These are phyloP conservation scores for Dryas octopetala DNA, from an alignment of 306 rosid species.

Conservation along the genomic window DNA sequence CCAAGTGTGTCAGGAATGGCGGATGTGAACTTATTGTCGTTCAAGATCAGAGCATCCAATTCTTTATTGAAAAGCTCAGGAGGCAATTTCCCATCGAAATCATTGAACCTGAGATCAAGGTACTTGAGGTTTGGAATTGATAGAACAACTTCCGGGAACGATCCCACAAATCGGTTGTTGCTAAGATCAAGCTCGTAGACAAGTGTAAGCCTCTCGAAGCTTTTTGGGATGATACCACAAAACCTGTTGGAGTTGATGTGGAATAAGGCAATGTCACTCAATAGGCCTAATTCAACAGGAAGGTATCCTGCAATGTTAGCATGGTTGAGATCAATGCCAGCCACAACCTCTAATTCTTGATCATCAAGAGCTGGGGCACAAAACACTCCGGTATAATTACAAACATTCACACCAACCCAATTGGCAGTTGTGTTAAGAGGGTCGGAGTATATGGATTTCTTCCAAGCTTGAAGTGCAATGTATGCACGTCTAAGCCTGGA, in stretches of 20 bases:
- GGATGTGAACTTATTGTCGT: conserved; percentile 57
- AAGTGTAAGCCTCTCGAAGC: conserved; percentile 23
- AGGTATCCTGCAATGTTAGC: conserved; percentile 40
- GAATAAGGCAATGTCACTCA: conserved; percentile 29
- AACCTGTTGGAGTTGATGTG: conserved; percentile 37
- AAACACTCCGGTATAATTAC: conserved; percentile 30
- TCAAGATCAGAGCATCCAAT: conserved; percentile 58
- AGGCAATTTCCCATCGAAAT: conserved; percentile 32
- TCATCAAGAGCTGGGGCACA: conserved; percentile 30
- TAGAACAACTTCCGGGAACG: conserved; percentile 24
- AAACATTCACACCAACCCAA: conserved; percentile 31
- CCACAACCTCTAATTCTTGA: conserved; percentile 22
- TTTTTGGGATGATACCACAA: conserved; percentile 28
- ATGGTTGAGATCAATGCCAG: conserved; percentile 28
- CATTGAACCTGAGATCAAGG: conserved; percentile 32
- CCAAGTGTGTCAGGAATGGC: conserved; percentile 57
- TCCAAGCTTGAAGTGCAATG: conserved; percentile 42
- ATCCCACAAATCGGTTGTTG: conserved; percentile 34
- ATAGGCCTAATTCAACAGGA: conserved; percentile 30
- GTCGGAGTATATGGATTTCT: conserved; percentile 25
- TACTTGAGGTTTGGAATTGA: conserved; percentile 26
- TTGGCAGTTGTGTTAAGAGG: conserved; percentile 20
- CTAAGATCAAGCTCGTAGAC: conserved; percentile 31
- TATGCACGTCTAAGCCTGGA: conserved; percentile 34
- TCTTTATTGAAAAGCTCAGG: conserved; percentile 23